These are phyloP conservation scores for Coleophoma cylindrospora DNA, from an alignment of 2,329 filamentous ascomycete genomes.

Conservation along the genomic window DNA sequence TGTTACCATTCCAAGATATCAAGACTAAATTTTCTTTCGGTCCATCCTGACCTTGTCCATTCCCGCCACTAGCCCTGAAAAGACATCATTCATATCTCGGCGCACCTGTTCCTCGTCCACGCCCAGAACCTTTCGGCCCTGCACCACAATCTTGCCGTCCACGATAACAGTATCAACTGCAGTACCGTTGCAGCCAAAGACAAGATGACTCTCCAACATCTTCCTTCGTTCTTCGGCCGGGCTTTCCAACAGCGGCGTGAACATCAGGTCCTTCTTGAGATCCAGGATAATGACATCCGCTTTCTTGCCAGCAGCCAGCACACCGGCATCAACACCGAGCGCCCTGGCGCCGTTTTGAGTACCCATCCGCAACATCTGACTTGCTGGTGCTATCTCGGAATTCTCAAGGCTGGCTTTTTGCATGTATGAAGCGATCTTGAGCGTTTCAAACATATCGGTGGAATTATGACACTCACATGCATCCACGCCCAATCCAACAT, in stretches of 20 bases:
- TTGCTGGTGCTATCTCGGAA: slow-evolving; percentile 10
- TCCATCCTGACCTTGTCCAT: slow-evolving; percentile 5
- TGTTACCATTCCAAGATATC: too few species aligned
- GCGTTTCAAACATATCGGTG: slow-evolving; percentile 20
- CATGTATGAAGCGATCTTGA: slow-evolving; percentile 20
- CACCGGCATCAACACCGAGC: slow-evolving; percentile 16
- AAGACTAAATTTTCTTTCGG: background rate
- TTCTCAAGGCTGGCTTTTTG: slow-evolving; percentile 15
- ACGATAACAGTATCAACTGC: slow-evolving; percentile 20
- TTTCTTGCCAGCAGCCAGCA: slow-evolving; percentile 15
- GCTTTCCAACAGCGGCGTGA: slow-evolving; percentile 14
- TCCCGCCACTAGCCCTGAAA: slow-evolving; percentile 9
- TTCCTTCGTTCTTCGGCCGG: slow-evolving; percentile 10
- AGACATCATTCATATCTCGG: slow-evolving; percentile 13
- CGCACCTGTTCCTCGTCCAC: slow-evolving; percentile 18
- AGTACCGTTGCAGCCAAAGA: slow-evolving; percentile 21
- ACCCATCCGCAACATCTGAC: slow-evolving; percentile 19
- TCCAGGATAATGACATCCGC: slow-evolving; percentile 21
- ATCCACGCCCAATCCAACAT: slow-evolving; percentile 19
- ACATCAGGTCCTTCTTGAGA: slow-evolving; percentile 23
- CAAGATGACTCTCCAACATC: slow-evolving; percentile 17
- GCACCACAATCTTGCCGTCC: slow-evolving; percentile 16
- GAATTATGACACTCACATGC: slow-evolving; percentile 23
- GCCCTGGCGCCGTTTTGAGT: slow-evolving; percentile 18
- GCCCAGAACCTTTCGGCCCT: slow-evolving; percentile 17